A percentile compares a stretch with the other conserved stretches of the same genome.
These are phyloP conservation scores for Colletotrichum salicis DNA, from an alignment of 2,329 filamentous ascomycete species.

Conservation along the genomic window DNA sequence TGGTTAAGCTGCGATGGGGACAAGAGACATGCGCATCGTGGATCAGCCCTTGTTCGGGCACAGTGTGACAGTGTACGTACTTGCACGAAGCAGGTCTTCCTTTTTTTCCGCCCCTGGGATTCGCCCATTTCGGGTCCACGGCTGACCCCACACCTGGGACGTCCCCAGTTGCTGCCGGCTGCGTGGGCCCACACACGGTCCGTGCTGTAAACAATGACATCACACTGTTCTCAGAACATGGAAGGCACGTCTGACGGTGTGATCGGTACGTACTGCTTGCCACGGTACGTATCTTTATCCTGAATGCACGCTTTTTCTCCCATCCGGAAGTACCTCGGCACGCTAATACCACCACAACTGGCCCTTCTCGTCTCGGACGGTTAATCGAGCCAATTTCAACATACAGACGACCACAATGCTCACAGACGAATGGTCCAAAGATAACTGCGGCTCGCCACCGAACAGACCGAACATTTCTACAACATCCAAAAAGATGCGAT, in stretches of 20 bases:
- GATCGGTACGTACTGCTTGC: not conserved
- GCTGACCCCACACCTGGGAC: constrained; percentile 8
- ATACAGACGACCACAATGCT: not conserved
- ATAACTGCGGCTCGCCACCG: not conserved
- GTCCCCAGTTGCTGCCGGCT: constrained; percentile 22
- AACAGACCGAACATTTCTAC: not conserved
- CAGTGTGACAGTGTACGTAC: not conserved
- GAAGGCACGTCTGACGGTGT: not conserved
- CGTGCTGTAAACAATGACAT: constrained; percentile 29
- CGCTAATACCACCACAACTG: not conserved
- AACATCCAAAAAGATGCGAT: not conserved
- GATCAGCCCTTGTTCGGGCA: constrained; percentile 21
- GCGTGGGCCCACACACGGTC: constrained; percentile 4
- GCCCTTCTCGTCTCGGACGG: not conserved
- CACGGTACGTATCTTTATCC: not conserved
- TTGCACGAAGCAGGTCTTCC: not conserved
- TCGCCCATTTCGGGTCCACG: not conserved
- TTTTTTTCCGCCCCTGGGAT: not conserved
- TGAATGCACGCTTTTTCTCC: not conserved
- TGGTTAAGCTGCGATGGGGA: constrained; percentile 21
- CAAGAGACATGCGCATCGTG: constrained; percentile 12
- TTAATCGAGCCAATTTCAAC: not conserved
- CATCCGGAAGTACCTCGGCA: constrained; percentile 9
- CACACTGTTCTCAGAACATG: constrained; percentile 16
- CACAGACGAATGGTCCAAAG: not conserved